A percentile compares a stretch with the other conserved stretches of the same genome.
phyloP scores from a whole-genome alignment of 1,284 basidiomycete genomes.

The Flammula alnicola region DNA sequence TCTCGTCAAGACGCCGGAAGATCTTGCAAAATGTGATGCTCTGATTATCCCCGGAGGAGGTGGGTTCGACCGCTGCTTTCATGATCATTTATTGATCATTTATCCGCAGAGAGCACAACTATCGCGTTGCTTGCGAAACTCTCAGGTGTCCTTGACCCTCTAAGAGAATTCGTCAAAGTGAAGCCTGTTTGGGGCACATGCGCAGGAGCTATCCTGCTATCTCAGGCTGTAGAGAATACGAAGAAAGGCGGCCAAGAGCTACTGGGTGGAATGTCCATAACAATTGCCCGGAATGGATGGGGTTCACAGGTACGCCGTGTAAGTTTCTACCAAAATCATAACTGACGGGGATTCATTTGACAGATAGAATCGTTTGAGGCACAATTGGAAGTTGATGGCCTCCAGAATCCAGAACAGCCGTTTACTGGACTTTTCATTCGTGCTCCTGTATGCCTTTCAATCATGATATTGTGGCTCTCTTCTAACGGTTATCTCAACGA shows the following conservation, averaged over 20 bases:
- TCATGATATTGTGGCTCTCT: conserved; percentile 9
- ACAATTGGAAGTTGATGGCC: conserved; percentile 66
- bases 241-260: conserved; percentile 91
- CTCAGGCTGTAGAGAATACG: conserved; percentile 72
- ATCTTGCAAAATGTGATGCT: conserved; percentile 81
- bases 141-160: conserved; percentile 79
- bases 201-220: conserved; percentile 93
- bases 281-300: conserved; percentile 90
- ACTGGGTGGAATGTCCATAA: conserved; percentile 82
- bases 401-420: conserved; percentile 63
- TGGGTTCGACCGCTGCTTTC: conserved; percentile 23
- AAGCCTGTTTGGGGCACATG: conserved; percentile 96
- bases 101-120: conserved; percentile 83
- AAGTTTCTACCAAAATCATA: background rate
- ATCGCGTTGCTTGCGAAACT: conserved; percentile 87
- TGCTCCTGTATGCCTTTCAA: conserved; percentile 70
- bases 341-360: conserved; percentile 1
- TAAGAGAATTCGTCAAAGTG: conserved; percentile 68
- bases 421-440: conserved; percentile 95
- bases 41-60: conserved; percentile 93
- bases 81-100: background rate
- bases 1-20: conserved; percentile 79
- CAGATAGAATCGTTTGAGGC: conserved; percentile 92
- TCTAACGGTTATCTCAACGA: conserved; percentile 19
- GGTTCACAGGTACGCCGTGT: conserved; percentile 68